phyloP scores from a whole-genome alignment of 1,284 basidiomycete species.

The Cutaneotrichosporon arboriforme region DNA sequence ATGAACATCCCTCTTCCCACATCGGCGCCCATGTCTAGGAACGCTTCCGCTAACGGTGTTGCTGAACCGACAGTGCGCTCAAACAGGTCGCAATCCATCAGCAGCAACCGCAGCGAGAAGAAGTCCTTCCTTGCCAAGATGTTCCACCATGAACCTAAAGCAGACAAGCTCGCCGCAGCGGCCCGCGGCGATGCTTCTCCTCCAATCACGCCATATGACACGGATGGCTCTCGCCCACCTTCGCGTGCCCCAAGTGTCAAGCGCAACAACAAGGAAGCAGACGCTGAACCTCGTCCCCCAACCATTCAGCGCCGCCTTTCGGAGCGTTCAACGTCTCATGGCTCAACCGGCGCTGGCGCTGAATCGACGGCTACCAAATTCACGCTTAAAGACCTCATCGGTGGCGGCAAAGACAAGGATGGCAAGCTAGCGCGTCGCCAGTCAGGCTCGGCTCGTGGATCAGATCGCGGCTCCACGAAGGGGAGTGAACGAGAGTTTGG shows the following conservation, averaged over 20 bases:
- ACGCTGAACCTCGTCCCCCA: slow-evolving; percentile 8
- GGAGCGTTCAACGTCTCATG: slow-evolving; percentile 27
- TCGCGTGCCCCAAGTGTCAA: slow-evolving; percentile 33
- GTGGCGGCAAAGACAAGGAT: slow-evolving; percentile 37
- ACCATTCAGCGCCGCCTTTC: slow-evolving; percentile 18
- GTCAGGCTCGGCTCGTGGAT: slow-evolving; percentile 57
- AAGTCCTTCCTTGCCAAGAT: slow-evolving; percentile 47
- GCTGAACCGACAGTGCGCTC: slow-evolving; percentile 8
- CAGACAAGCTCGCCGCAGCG: slow-evolving; percentile 28
- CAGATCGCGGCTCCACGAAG: slow-evolving; percentile 41
- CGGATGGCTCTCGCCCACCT: slow-evolving; percentile 33
- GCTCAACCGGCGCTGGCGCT: slow-evolving; percentile 16
- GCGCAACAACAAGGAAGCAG: slow-evolving; percentile 17
- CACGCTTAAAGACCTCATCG: slow-evolving; percentile 73
- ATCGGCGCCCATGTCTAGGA: slow-evolving; percentile 38
- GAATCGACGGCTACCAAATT: slow-evolving; percentile 59
- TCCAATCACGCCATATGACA: slow-evolving; percentile 35
- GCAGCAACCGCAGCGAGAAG: slow-evolving; percentile 36
- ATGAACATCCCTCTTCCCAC: slow-evolving; percentile 38
- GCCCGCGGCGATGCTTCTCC: slow-evolving; percentile 29
- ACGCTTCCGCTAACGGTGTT: slow-evolving; percentile 26
- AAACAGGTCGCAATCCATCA: slow-evolving; percentile 16
- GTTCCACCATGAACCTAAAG: slow-evolving; percentile 42
- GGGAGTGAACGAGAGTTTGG: slow-evolving; percentile 39
- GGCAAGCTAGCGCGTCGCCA: slow-evolving; percentile 64